These are phyloP conservation scores for Pisolithus sp. DNA, from an alignment of 768 basidiomycete species.

Conservation along the genomic window DNA sequence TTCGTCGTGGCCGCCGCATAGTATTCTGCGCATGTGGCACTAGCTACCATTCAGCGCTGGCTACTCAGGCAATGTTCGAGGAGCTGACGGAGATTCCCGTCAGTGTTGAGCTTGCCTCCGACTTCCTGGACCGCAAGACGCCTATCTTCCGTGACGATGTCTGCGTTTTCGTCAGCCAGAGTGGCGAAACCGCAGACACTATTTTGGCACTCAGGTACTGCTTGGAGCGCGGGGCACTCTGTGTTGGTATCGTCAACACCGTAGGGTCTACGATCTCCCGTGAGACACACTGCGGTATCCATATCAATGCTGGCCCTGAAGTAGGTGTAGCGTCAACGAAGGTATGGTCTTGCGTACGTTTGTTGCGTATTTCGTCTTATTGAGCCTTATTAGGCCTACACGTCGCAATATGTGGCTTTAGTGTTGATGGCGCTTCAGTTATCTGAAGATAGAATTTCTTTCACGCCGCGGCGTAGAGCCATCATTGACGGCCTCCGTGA, in stretches of 20 bases:
- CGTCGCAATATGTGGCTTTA: constrained; percentile 97
- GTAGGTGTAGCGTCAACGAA: constrained; percentile 99
- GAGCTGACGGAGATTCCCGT: constrained; percentile 99
- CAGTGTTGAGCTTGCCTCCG: constrained; percentile 92
- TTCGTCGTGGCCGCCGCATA: constrained; percentile 89
- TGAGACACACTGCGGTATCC: constrained; percentile 98
- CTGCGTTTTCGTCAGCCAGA: constrained; percentile 93
- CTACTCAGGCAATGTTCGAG: constrained; percentile 96
- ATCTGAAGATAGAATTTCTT: constrained; percentile 93
- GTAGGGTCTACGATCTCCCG: constrained; percentile 97
- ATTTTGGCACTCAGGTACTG: constrained; percentile 96
- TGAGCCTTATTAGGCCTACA: constrained; percentile 65
- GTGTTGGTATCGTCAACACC: constrained; percentile 96
- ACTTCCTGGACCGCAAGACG: constrained; percentile 98
- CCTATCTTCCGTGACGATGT: constrained; percentile 99
- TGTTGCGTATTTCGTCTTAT: not conserved
- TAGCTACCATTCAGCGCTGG: constrained; percentile 94
- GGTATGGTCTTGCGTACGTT: constrained; percentile 30
- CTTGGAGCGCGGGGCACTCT: constrained; percentile 92
- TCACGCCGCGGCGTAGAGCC: constrained; percentile 82
- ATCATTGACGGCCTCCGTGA: constrained; percentile 91
- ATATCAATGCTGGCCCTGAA: constrained; percentile 98
- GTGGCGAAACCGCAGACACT: constrained; percentile 97
- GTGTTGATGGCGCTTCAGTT: constrained; percentile 98
- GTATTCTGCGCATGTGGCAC: constrained; percentile 99